Conservation (phyloP, 75 land plant genomes). For the Selaginella tamariscina region DNA sequence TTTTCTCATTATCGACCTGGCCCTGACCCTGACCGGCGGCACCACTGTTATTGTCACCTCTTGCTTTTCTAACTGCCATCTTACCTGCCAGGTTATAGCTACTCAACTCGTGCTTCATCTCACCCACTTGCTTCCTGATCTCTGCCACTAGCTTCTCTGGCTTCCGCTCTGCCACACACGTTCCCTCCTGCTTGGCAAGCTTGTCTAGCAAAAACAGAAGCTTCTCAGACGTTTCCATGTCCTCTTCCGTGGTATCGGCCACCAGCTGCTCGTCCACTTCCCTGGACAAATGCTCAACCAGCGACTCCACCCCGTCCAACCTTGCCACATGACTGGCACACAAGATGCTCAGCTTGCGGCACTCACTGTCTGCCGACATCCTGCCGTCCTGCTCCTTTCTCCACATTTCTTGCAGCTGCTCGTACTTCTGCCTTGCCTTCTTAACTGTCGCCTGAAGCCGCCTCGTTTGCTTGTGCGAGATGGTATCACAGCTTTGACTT, state of each 20-base stretch:
- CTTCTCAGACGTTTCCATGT: background rate
- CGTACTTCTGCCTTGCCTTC: background rate
- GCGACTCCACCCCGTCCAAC: background rate
- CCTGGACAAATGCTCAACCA: background rate
- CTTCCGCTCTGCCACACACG: too few species aligned
- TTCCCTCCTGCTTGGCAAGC: too few species aligned
- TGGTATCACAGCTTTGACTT: background rate
- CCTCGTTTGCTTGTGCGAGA: background rate
- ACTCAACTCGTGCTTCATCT: background rate
- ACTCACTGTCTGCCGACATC: background rate
- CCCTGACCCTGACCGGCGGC: too few species aligned
- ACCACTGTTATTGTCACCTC: too few species aligned
- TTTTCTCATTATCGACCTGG: too few species aligned
- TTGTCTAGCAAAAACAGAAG: background rate
- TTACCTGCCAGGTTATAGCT: too few species aligned
- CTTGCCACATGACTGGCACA: background rate
- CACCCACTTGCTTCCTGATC: background rate
- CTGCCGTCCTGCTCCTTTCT: background rate
- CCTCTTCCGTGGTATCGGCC: background rate
- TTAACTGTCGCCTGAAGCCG: background rate
- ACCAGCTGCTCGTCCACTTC: background rate
- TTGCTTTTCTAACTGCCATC: too few species aligned
- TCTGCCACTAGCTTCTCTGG: background rate
- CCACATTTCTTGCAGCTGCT: background rate
- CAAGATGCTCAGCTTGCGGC: background rate